Base-by-base conservation (phyloP, 2,329 filamentous ascomycete species). In the Epichloe gansuensis region DNA sequence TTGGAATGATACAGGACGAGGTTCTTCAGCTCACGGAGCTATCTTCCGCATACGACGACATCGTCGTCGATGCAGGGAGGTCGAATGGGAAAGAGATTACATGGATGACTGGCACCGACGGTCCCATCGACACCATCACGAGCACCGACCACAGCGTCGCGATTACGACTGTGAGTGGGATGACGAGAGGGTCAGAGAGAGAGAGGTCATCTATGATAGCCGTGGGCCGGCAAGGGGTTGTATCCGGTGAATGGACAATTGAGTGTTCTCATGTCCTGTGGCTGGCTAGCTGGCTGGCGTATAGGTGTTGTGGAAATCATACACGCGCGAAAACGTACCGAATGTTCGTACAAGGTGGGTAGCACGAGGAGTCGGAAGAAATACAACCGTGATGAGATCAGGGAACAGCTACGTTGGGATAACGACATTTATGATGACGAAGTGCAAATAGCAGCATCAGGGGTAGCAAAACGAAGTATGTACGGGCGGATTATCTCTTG, bases 11-110 rank as follows among this genome's bases (percentile, higher is more conserved):
- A n/a, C 49, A 95, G 89, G 88, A 94, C 64, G 89, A 96, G 59
- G 88, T 97, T 46, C 78, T 89, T 44, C 82, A 85, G 57, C 80
- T 97, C 4, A 88, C 95, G 28, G 81, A 93, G 57, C 67, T 94
- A 3, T 88, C 89, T 1, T 86, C 95, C 80, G 87, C 21, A 93
- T 96, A 63, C 86, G 88, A 38, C 80, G 80, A 53, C 78, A 70
- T 37, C 76, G 78, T 55, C 73, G 72, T 62, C 68, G 76, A 17
- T 73, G 77, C 50, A 72, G 73, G 46, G 76, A 82, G 59, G 69
- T 76, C 39, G 71, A 78, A 62, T 82, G 75, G 63, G 83, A 88
- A 67, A 74, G 78, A 52, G 73, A 79, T 43, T 75, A 75, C 58
- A 73, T 75, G 50, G 70, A 78, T 42, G 74, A 76, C 21, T 74